phyloP scores from a whole-genome alignment of 73 alveolate genomes.

The Symbiodinium pilosum region DNA sequence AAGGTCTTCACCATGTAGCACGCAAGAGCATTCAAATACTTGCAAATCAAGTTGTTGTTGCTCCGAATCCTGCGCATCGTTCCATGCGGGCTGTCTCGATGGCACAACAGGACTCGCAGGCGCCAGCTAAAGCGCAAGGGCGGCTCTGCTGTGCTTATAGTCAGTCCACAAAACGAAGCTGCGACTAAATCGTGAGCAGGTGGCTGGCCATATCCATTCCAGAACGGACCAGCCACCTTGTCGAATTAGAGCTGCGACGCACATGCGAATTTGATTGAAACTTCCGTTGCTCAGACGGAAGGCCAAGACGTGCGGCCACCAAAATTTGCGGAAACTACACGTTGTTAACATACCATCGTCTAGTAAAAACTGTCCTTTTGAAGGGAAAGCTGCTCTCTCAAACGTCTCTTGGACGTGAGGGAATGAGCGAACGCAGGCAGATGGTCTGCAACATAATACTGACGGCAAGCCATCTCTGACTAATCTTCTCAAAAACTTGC shows the following conservation, averaged over 20 bases:
- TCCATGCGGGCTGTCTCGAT: no score
- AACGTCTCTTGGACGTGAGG: conserved; percentile 1
- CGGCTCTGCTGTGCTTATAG: neutral
- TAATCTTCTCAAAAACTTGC: neutral
- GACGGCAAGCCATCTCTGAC: neutral
- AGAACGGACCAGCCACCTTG: neutral
- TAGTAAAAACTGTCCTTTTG: no score
- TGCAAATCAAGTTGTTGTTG: no score
- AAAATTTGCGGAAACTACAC: no score
- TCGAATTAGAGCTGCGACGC: neutral
- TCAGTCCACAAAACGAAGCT: neutral
- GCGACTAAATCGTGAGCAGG: neutral
- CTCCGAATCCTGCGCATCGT: no score
- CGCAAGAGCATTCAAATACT: no score
- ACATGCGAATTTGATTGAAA: neutral
- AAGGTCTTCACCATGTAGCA: no score
- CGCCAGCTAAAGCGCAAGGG: neutral
- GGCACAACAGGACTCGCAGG: neutral
- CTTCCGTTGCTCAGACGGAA: neutral
- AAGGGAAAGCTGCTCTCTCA: no score
- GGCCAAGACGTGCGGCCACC: no score
- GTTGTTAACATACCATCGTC: no score
- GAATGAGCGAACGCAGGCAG: neutral
- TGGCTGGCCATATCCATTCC: neutral
- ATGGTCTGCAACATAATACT: neutral